Percentiles rank a stretch among this genome's conserved stretches.
Conservation (phyloP, 805 yeast genomes). For the Clavispora phyllophila region DNA sequence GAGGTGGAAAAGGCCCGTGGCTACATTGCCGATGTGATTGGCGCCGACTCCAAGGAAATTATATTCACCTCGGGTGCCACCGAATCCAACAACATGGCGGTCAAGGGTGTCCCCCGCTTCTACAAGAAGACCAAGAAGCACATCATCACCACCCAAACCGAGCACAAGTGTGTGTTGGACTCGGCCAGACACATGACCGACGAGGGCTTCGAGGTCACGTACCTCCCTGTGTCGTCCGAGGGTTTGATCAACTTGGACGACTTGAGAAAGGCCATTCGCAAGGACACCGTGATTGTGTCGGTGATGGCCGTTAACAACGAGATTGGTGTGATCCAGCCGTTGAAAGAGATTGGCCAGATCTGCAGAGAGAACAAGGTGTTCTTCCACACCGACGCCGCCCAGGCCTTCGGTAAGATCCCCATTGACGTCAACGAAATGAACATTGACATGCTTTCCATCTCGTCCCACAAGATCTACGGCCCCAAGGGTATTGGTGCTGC, state of each 20-base stretch:
- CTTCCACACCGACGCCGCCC: conserved; percentile 97
- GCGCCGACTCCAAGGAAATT: conserved; percentile 95
- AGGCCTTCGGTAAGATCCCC: conserved; percentile 91
- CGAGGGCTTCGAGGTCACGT: conserved; percentile 95
- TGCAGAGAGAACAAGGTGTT: conserved; percentile 86
- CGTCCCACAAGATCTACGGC: conserved; percentile 95
- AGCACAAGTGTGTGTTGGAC: conserved; percentile 98
- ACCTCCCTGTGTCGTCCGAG: conserved; percentile 73
- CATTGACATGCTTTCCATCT: conserved; percentile 87
- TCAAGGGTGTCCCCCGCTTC: conserved; percentile 94
- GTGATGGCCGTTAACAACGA: conserved; percentile 98
- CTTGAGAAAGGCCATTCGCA: conserved; percentile 77
- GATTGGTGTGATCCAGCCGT: conserved; percentile 95
- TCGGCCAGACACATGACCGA: conserved; percentile 92
- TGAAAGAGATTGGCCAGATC: conserved; percentile 85
- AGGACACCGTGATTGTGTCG: conserved; percentile 86
- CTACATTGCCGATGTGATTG: conserved; percentile 76
- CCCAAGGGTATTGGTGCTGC: conserved; percentile 98
- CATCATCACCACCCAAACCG: conserved; percentile 93
- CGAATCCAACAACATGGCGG: conserved; percentile 89
- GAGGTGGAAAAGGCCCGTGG: conserved; percentile 85
- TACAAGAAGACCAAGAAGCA: conserved; percentile 87
- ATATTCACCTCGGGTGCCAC: conserved; percentile 98
- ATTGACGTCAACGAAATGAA: conserved; percentile 90
- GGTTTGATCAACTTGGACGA: conserved; percentile 78